These are phyloP conservation scores for Balansia obtecta DNA, from an alignment of 2,329 filamentous ascomycete genomes.

Conservation along the genomic window DNA sequence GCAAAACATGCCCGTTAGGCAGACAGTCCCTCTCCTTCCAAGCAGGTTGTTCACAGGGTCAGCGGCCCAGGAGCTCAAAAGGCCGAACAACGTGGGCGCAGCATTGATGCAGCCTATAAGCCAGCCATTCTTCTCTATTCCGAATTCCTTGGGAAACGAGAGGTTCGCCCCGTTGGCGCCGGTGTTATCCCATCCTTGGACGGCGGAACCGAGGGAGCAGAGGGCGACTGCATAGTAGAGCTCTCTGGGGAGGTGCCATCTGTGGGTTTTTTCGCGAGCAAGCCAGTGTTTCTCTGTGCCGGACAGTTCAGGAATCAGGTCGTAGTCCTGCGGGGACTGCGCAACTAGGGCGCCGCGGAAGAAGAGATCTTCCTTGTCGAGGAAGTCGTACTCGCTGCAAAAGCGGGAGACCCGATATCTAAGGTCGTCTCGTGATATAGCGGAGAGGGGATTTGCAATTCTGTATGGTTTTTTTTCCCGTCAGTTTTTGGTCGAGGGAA, in stretches of 20 bases:
- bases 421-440: constrained; percentile 13
- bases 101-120: constrained; percentile 47
- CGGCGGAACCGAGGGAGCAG: constrained; percentile 18
- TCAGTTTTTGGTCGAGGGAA: not conserved
- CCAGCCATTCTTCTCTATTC: constrained; percentile 28
- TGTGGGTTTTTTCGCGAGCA: constrained; percentile 14
- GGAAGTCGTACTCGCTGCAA: constrained; percentile 16
- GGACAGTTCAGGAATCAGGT: constrained; percentile 12
- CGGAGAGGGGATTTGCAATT: constrained; percentile 16
- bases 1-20: constrained; percentile 42
- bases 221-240: constrained; percentile 18
- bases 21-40: constrained; percentile 28
- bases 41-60: constrained; percentile 25
- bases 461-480: constrained; percentile 9
- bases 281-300: constrained; percentile 14
- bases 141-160: constrained; percentile 23
- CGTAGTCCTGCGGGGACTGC: constrained; percentile 12
- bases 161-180: constrained; percentile 28
- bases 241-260: constrained; percentile 16
- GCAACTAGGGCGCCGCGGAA: constrained; percentile 17
- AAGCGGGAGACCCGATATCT: constrained; percentile 12
- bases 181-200: constrained; percentile 33
- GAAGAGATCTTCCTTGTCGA: constrained; percentile 15
- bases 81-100: constrained; percentile 11
- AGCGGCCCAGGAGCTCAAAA: constrained; percentile 15